A percentile compares a stretch with the other conserved stretches of the same genome.
phyloP scores from a whole-genome alignment of 768 basidiomycete genomes.

The Agaricus subrufescens region DNA sequence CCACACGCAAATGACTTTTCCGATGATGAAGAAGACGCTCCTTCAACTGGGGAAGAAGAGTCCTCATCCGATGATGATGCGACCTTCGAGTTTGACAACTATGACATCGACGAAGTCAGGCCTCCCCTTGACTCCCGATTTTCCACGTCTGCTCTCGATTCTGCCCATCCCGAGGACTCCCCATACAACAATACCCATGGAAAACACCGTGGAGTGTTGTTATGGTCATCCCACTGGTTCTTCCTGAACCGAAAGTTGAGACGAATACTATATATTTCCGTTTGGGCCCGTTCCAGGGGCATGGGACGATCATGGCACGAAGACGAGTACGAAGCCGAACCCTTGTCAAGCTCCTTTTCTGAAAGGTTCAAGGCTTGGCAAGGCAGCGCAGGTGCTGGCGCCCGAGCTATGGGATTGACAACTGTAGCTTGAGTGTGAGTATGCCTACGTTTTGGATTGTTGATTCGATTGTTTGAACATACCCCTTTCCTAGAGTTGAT shows the following conservation, averaged over 20 bases:
- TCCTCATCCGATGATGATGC: constrained; percentile 69
- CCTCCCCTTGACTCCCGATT: constrained; percentile 33
- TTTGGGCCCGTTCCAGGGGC: constrained; percentile 80
- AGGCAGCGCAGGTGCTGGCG: constrained; percentile 74
- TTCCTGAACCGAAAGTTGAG: constrained; percentile 92
- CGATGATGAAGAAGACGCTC: constrained; percentile 74
- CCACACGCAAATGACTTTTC: constrained; percentile 84
- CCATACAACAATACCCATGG: constrained; percentile 40
- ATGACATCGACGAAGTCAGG: constrained; percentile 62
- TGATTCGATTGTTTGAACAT: constrained; percentile 4
- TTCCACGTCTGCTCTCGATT: constrained; percentile 32
- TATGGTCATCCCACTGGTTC: constrained; percentile 98
- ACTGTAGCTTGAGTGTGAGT: constrained; percentile 10
- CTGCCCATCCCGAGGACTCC: constrained; percentile 32
- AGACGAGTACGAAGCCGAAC: constrained; percentile 21
- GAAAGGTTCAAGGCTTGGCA: constrained; percentile 82
- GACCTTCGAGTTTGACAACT: constrained; percentile 77
- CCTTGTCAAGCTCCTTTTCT: constrained; percentile 30
- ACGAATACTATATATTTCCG: constrained; percentile 86
- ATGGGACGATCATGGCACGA: constrained; percentile 47
- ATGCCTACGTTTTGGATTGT: not conserved
- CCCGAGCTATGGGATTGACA: constrained; percentile 66
- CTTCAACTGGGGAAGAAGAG: constrained; percentile 61
- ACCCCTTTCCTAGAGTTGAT: constrained; percentile 6
- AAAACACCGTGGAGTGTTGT: constrained; percentile 69